A percentile compares a stretch with the other conserved stretches of the same genome.
Evolutionary conservation across 352 stramenopile genomes (phyloP).

Genomic region (Globisporangium perplexum): DNA sequence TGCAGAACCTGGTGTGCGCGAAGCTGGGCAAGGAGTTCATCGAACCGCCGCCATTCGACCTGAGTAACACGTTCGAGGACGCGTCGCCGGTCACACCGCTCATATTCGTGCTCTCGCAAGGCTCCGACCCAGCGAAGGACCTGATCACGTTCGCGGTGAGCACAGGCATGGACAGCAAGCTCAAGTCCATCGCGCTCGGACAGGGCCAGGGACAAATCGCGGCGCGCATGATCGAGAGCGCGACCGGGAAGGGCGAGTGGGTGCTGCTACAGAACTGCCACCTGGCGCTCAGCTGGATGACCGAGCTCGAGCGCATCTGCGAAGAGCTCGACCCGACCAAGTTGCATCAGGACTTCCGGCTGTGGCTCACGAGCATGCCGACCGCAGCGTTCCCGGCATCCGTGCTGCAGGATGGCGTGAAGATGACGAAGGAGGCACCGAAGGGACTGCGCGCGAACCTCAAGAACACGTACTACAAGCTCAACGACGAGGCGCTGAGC

Average conservation of each 20-base stretch:
- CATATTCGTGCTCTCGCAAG: slow-evolving; percentile 92
- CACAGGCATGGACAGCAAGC: slow-evolving; percentile 84
- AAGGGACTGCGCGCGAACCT: slow-evolving; percentile 93
- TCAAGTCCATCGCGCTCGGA: slow-evolving; percentile 92
- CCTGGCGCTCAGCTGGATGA: slow-evolving; percentile 94
- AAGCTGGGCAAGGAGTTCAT: slow-evolving; percentile 89
- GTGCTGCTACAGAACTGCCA: slow-evolving; percentile 95
- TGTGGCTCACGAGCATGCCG: slow-evolving; percentile 91
- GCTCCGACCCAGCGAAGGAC: slow-evolving; percentile 93
- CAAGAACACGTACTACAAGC: slow-evolving; percentile 93
- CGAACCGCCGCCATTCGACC: slow-evolving; percentile 87
- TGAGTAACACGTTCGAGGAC: slow-evolving; percentile 89
- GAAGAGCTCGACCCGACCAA: slow-evolving; percentile 84
- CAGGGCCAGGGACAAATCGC: slow-evolving; percentile 91
- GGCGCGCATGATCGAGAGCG: slow-evolving; percentile 88
- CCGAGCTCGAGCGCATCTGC: slow-evolving; percentile 92
- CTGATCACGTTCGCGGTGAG: slow-evolving; percentile 87
- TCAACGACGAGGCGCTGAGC: slow-evolving; percentile 84
- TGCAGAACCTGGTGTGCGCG: slow-evolving; percentile 86
- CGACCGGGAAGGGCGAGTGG: slow-evolving; percentile 89
- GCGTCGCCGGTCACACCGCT: slow-evolving; percentile 86
- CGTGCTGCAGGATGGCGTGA: slow-evolving; percentile 94
- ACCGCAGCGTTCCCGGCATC: slow-evolving; percentile 86
- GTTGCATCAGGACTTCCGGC: slow-evolving; percentile 89
- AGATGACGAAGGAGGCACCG: slow-evolving; percentile 96